A percentile compares a stretch with the other conserved stretches of the same genome.
These are phyloP conservation scores for Parafenestella ontariensis DNA, from an alignment of 2,329 filamentous ascomycete genomes.

Conservation along the genomic window DNA sequence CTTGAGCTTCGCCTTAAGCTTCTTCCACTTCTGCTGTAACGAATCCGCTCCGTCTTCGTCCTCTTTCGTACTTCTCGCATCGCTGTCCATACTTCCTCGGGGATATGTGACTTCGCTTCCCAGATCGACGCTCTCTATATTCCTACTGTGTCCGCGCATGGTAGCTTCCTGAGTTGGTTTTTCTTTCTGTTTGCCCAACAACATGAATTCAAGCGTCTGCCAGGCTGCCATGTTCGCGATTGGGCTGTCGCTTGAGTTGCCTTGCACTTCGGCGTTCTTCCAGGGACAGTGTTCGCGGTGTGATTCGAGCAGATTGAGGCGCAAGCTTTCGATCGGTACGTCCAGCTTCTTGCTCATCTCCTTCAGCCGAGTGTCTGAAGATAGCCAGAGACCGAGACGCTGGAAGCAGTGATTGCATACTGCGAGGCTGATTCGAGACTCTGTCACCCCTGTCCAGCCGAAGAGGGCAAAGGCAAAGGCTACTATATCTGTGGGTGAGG, in stretches of 20 bases:
- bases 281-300: slow-evolving; percentile 53
- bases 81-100: slow-evolving; percentile 29
- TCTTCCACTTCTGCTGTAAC: slow-evolving; percentile 44
- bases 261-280: slow-evolving; percentile 47
- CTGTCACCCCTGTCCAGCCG: slow-evolving; percentile 62
- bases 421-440: slow-evolving; percentile 72
- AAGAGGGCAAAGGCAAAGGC: slow-evolving; percentile 51
- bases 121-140: slow-evolving; percentile 33
- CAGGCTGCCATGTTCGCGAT: slow-evolving; percentile 45
- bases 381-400: slow-evolving; percentile 92
- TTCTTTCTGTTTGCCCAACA: slow-evolving; percentile 29
- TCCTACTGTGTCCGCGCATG: slow-evolving; percentile 10
- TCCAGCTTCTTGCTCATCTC: slow-evolving; percentile 44
- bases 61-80: slow-evolving; percentile 15
- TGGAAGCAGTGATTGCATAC: slow-evolving; percentile 87
- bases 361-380: slow-evolving; percentile 52
- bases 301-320: slow-evolving; percentile 46
- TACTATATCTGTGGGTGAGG: slow-evolving; percentile 26
- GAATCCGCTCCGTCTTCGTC: slow-evolving; percentile 14
- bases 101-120: slow-evolving; percentile 31
- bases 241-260: slow-evolving; percentile 37
- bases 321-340: slow-evolving; percentile 36
- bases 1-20: slow-evolving; percentile 45
- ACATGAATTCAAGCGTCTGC: slow-evolving; percentile 46
- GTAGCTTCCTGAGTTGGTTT: slow-evolving; percentile 1